Base-by-base conservation (phyloP, 306 rosid genomes). In the Vigna angularis region DNA sequence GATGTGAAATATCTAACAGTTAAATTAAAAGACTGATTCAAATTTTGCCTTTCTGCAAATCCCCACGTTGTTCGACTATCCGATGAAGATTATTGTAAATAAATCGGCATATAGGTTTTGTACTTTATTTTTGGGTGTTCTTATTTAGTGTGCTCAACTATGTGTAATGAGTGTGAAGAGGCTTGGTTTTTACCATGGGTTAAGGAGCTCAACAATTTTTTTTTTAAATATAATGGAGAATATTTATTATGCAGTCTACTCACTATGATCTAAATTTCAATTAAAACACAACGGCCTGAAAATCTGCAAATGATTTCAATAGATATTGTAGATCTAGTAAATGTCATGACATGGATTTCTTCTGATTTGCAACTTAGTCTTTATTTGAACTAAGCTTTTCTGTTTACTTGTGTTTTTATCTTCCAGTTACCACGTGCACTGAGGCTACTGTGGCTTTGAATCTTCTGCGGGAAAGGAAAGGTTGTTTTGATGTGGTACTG, bases 361-460 rank as follows among this genome's bases (percentile, higher is more conserved):
- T 69, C 67, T 72, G 28, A 22, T 50, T 58, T 75, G 16, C 36
- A 50, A 44, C 28, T 57, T 17, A 20, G 14, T 34, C 68, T 36
- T 30, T 63, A 58, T 38, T 76, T 63, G 18, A 36, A 40, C 9
- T 20, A 13, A 72, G n/a, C 42, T 9, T 55, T 67, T 30, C 47
- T 42, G 72, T 49, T 22, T 73, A 32, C 44, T 65, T 15, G 30
- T 64, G 59, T 6, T 53, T 56, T 80, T 70, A 70, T 26, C 56
- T 70, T 79, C 66, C 86, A 93, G 97, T 90, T 61, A 93, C 93
- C 30, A 75, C 86, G 28, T 90, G 96, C 72, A 42, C 84, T 28
- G 84, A 84, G 66, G 94, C 96, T 53, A 61, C 89, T 44, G 88
- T 30, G 75, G 97, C 97, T 84, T 85, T 93, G 87, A 86, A 87